phyloP scores from a whole-genome alignment of 352 stramenopile species.

The Globisporangium sylvaticum region DNA sequence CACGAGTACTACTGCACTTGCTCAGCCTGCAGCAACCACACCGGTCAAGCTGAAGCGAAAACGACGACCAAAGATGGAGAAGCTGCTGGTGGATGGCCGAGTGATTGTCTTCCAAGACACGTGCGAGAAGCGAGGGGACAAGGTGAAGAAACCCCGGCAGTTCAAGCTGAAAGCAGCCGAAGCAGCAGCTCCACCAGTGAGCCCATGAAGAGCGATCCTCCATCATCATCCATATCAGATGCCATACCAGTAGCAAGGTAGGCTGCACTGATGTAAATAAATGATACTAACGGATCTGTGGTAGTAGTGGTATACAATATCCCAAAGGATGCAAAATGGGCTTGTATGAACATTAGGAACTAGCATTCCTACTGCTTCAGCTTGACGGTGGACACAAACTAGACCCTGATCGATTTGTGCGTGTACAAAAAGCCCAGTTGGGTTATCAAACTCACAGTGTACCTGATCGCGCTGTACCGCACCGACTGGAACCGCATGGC shows the following conservation, averaged over 20 bases:
- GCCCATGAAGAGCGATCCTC: too few species aligned
- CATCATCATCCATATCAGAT: too few species aligned
- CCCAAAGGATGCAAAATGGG: too few species aligned
- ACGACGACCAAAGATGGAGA: conserved; percentile 44
- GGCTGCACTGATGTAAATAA: too few species aligned
- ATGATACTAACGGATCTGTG: too few species aligned
- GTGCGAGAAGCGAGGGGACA: conserved; percentile 57
- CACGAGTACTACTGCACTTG: neutral
- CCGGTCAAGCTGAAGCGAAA: conserved; percentile 28
- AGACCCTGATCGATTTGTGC: too few species aligned
- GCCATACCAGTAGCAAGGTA: too few species aligned
- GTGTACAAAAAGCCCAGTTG: too few species aligned
- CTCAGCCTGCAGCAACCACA: neutral
- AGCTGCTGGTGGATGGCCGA: conserved; percentile 38
- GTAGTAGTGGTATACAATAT: too few species aligned
- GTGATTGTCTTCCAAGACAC: conserved; percentile 50
- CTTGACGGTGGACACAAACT: too few species aligned
- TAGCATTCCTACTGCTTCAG: too few species aligned
- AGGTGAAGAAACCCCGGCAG: conserved; percentile 44
- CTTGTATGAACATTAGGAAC: too few species aligned
- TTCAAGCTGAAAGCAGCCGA: neutral
- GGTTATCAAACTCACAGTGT: conserved; percentile 41
- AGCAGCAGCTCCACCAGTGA: neutral
- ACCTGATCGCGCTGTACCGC: conserved; percentile 21
- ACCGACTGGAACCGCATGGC: conserved; percentile 34